Conservation (phyloP, 176 grass and related monocot genomes). For the Triticum urartu region DNA sequence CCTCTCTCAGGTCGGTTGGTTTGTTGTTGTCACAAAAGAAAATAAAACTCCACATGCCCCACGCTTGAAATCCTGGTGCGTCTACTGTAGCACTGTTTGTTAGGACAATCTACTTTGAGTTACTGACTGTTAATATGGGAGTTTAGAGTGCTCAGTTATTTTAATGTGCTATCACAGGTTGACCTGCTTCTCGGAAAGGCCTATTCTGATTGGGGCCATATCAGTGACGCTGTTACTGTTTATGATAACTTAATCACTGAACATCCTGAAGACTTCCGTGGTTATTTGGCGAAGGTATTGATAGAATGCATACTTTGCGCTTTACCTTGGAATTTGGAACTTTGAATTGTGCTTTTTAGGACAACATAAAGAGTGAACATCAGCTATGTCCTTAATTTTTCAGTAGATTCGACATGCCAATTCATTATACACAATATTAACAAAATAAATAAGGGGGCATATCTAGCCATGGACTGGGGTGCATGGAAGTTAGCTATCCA, state of each 20-base stretch:
- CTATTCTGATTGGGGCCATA: slow-evolving; percentile 87
- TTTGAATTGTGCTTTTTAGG: neutral
- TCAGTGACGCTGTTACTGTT: slow-evolving; percentile 83
- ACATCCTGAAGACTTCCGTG: slow-evolving; percentile 89
- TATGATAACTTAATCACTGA: slow-evolving; percentile 86
- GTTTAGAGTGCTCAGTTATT: neutral
- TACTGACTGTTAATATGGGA: neutral
- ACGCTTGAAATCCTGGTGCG: neutral
- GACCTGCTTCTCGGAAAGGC: slow-evolving; percentile 90
- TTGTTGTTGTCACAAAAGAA: too few relatives aligned
- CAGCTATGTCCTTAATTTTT: neutral
- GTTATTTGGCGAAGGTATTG: slow-evolving; percentile 86
- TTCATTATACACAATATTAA: neutral
- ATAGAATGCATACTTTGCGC: neutral
- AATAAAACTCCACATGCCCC: too few relatives aligned
- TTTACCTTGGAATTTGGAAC: neutral
- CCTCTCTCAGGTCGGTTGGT: too few relatives aligned
- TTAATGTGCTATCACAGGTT: slow-evolving; percentile 45
- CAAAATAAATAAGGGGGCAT: neutral
- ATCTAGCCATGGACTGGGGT: neutral
- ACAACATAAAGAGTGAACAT: neutral
- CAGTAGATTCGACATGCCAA: slow-evolving; percentile 3
- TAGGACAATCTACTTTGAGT: neutral
- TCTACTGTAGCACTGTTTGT: neutral
- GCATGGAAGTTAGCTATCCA: too few relatives aligned